phyloP scores from a whole-genome alignment of 176 grass and related monocot species.

The Dendrocalamus sinicus region DNA sequence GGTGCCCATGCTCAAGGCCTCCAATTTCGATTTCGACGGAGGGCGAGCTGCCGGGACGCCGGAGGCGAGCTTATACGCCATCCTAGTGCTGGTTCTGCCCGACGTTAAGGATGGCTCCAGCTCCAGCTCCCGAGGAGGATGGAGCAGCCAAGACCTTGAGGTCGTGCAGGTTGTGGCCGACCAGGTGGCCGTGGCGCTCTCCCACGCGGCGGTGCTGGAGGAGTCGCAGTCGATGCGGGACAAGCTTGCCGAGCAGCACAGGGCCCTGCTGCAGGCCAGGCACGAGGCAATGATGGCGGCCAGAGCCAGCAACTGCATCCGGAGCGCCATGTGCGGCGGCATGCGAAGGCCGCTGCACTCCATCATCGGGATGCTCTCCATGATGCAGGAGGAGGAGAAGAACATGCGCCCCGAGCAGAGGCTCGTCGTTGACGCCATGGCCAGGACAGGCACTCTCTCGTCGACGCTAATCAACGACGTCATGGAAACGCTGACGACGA shows the following conservation, averaged over 20 bases:
- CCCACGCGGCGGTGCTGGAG: conserved; percentile 26
- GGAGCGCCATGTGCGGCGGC: conserved; percentile 58
- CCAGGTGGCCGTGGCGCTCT: conserved; percentile 52
- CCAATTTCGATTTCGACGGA: conserved; percentile 41
- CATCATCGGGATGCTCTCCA: conserved; percentile 67
- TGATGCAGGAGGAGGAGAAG: conserved; percentile 59
- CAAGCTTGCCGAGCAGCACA: conserved; percentile 46
- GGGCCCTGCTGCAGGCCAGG: conserved; percentile 54
- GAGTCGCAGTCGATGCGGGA: conserved; percentile 42
- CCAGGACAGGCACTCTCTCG: conserved; percentile 50
- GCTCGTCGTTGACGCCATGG: conserved; percentile 56
- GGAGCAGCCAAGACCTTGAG: conserved; percentile 58
- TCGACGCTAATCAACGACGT: conserved; percentile 61
- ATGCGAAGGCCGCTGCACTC: conserved; percentile 63
- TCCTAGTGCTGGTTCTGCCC: conserved; percentile 57
- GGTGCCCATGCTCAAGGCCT: conserved; percentile 56
- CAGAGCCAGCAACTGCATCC: conserved; percentile 58
- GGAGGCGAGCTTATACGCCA: conserved; percentile 36
- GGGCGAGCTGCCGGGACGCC: conserved; percentile 12
- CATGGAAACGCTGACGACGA: conserved; percentile 52
- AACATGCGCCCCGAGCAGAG: conserved; percentile 62
- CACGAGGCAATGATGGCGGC: conserved; percentile 57
- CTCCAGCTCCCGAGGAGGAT: not conserved
- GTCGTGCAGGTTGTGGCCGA: conserved; percentile 57
- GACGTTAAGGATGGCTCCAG: not conserved